phyloP scores from a whole-genome alignment of 176 grass and related monocot genomes.

The Hordeum marinum region DNA sequence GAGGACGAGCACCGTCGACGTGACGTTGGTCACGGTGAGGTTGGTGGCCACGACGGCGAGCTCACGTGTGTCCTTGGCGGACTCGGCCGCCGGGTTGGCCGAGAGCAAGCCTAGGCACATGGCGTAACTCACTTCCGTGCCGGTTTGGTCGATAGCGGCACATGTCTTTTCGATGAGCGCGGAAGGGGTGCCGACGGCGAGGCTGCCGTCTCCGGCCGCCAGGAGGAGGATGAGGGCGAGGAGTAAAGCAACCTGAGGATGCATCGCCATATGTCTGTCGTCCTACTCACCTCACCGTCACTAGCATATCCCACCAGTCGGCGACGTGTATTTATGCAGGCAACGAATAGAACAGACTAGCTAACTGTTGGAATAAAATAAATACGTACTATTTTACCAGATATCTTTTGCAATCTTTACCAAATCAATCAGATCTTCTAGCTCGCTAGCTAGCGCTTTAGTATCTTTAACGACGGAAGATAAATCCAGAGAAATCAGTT shows the following conservation, averaged over 20 bases:
- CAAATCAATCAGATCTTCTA: no score
- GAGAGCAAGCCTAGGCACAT: slow-evolving; percentile 1
- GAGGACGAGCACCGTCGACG: slow-evolving; percentile 3
- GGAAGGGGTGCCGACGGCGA: not conserved
- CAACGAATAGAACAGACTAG: no score
- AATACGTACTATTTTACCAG: no score
- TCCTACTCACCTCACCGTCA: no score
- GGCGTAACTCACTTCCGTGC: not conserved
- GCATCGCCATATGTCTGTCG: not conserved
- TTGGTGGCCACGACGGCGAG: slow-evolving; percentile 28
- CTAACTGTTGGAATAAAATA: no score
- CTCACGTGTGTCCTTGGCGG: not conserved
- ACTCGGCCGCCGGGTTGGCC: not conserved
- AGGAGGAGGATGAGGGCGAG: not conserved
- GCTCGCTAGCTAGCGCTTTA: no score
- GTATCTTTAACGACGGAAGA: no score
- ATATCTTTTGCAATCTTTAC: no score
- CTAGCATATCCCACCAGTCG: no score
- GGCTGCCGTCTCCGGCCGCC: not conserved
- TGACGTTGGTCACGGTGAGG: slow-evolving; percentile 1
- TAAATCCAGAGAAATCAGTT: no score
- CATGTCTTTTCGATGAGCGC: not conserved
- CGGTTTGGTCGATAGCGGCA: not conserved
- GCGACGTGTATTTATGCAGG: no score
- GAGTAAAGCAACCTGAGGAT: not conserved